Base-by-base conservation (phyloP, 176 grass and related monocot genomes). In the Oryza coarctata region DNA sequence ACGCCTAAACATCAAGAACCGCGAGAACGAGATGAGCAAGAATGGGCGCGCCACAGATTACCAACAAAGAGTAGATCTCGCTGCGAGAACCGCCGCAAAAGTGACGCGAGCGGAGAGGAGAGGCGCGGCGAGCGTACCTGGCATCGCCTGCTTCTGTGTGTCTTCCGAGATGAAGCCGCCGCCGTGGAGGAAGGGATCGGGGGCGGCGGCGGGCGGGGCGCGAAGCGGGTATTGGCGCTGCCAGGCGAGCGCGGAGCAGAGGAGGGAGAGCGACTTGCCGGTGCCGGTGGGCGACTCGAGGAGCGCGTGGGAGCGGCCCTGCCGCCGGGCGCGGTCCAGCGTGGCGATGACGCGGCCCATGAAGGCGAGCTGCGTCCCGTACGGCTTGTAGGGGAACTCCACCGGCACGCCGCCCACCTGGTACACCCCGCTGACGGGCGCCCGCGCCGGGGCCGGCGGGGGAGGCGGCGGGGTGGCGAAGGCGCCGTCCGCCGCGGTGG, bases 281-380 rank as follows among this genome's bases (percentile, higher is more conserved):
- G 92, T 94, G 63, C 95, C 95, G 31, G 95, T 94, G 32, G 95
- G 95, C n/a, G 95, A 98, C 88, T 98, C 95, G 67, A 98, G 86
- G 44, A 98, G 89, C 13, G 92, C 92, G 79, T 94, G 92, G 60
- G 90, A 93, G 71, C 78, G 86, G 13, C 95, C 90, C 84, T 98
- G 90, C 34, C 92, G 88, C 8, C 90, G 84, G 30, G 92, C 95
- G 43, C 88, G 86, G 65, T 93, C 90, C 41, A 98, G 90, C 61
- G 92, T 93, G 75, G 82, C 63, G 75, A 98, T 93, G 90, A 98
- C 90, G 58, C 95, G 90, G 0, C 92, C 92, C 92, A 98, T 98
- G 95, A 98, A 98, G 28, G 95, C 95, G 29, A 98, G 87, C 95
- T 98, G 95, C 75, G 90, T 85, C 3, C 95, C 95, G 75, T 98